These are phyloP conservation scores for Leishmania martiniquensis DNA, from an alignment of 208 protist species.

Conservation along the genomic window DNA sequence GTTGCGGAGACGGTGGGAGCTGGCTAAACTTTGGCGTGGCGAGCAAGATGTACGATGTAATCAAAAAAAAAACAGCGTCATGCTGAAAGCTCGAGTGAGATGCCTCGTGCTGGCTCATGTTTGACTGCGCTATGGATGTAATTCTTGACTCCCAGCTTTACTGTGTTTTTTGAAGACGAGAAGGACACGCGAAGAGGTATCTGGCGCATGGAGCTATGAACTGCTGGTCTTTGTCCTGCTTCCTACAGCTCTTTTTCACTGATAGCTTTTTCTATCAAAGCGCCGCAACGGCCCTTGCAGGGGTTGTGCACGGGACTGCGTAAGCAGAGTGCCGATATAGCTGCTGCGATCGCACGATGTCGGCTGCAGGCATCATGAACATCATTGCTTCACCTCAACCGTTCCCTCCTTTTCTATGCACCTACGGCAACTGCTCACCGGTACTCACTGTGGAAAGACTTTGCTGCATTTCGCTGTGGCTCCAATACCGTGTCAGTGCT, in stretches of 20 bases:
- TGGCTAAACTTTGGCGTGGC: neutral
- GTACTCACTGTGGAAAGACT: neutral
- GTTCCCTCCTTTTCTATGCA: neutral
- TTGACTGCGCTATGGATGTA: conserved; percentile 4
- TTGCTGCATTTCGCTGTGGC: neutral
- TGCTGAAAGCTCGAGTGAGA: neutral
- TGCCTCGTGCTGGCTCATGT: neutral
- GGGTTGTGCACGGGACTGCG: no score
- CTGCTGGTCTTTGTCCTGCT: neutral
- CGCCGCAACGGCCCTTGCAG: no score
- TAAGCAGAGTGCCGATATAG: neutral
- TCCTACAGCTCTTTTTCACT: neutral
- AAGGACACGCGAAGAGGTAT: neutral
- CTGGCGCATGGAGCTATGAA: neutral
- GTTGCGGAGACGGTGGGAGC: no score
- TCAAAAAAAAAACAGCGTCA: no score
- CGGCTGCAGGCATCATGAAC: neutral
- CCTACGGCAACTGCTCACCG: neutral
- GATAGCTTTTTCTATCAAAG: neutral
- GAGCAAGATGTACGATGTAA: neutral
- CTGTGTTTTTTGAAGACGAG: neutral
- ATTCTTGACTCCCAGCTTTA: neutral
- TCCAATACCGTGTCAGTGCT: neutral
- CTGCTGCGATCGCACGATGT: neutral
- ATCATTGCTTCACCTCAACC: neutral